phyloP scores from a whole-genome alignment of 371 early-diverging fungal genomes.

The Rhizoclosmatium hyalinum region DNA sequence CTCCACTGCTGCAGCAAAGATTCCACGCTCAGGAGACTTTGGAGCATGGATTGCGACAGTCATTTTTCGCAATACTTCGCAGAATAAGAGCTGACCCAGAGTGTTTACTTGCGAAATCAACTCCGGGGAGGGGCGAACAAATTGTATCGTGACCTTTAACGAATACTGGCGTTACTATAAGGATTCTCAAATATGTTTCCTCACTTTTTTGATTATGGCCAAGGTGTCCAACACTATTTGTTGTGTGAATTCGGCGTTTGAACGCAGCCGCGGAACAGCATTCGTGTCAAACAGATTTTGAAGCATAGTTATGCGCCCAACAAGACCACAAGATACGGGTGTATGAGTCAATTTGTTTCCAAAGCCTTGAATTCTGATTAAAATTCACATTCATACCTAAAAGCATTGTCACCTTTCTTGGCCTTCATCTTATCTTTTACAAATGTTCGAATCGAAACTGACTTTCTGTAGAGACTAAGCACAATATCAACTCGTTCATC shows the following conservation, averaged over 20 bases:
- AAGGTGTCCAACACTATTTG: constrained; percentile 16
- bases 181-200: not conserved
- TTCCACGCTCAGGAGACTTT: constrained; percentile 14
- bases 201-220: constrained; percentile 6
- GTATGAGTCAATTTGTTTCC: constrained; percentile 2
- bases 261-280: constrained; percentile 3
- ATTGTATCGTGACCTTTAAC: not conserved
- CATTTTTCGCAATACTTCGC: not conserved
- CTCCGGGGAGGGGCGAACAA: not conserved
- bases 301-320: not conserved
- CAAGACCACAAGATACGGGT: not conserved
- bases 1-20: constrained; percentile 17
- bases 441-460: not conserved
- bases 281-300: not conserved
- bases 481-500: constrained; percentile 16
- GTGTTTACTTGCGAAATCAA: not conserved
- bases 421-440: constrained; percentile 23
- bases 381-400: not conserved
- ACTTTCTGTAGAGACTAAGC: not conserved
- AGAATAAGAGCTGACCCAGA: not conserved
- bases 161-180: not conserved
- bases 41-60: not conserved
- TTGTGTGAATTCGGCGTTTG: not conserved
- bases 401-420: constrained; percentile 20
- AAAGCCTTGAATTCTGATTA: constrained; percentile 7